A percentile compares a stretch with the other conserved stretches of the same genome.
phyloP scores from a whole-genome alignment of 495 filamentous ascomycete genomes.

The Lophiotrema nucula region DNA sequence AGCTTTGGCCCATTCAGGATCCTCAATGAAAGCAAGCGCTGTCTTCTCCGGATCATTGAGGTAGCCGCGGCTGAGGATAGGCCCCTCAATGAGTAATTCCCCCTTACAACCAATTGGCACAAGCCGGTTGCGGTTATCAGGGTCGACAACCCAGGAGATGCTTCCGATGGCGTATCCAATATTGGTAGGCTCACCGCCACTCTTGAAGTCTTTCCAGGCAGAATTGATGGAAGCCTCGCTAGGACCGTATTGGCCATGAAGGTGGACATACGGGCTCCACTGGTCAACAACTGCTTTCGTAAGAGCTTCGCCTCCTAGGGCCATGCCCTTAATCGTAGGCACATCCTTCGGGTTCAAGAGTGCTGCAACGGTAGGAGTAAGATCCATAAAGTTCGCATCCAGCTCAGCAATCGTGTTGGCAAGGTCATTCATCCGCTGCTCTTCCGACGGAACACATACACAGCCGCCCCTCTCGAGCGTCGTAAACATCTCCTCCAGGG shows the following conservation, averaged over 20 bases:
- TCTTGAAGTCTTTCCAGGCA: slow-evolving; percentile 29
- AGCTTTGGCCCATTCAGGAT: slow-evolving; percentile 21
- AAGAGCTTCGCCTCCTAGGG: slow-evolving; percentile 44
- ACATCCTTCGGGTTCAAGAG: slow-evolving; percentile 41
- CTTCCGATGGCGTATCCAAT: slow-evolving; percentile 36
- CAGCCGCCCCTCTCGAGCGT: slow-evolving; percentile 47
- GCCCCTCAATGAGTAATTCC: slow-evolving; percentile 34
- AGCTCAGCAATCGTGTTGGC: slow-evolving; percentile 40
- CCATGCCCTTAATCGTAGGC: slow-evolving; percentile 40
- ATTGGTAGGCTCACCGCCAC: slow-evolving; percentile 14
- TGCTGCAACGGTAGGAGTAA: slow-evolving; percentile 47
- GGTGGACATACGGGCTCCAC: slow-evolving; percentile 17
- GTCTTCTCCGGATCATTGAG: slow-evolving; percentile 33
- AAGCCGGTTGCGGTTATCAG: slow-evolving; percentile 28
- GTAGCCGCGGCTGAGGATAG: slow-evolving; percentile 33
- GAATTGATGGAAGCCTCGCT: slow-evolving; percentile 32
- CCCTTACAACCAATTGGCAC: slow-evolving; percentile 27
- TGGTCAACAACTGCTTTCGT: slow-evolving; percentile 14
- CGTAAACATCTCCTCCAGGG: slow-evolving; percentile 46
- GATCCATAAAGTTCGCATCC: slow-evolving; percentile 41
- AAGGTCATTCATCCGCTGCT: slow-evolving; percentile 40
- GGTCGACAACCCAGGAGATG: slow-evolving; percentile 43
- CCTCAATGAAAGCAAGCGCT: slow-evolving; percentile 20
- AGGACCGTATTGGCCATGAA: slow-evolving; percentile 43
- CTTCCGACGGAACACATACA: slow-evolving; percentile 47